Base-by-base conservation (phyloP, 1,139 yeast genomes). In the Blastobotrys petasosporus region DNA sequence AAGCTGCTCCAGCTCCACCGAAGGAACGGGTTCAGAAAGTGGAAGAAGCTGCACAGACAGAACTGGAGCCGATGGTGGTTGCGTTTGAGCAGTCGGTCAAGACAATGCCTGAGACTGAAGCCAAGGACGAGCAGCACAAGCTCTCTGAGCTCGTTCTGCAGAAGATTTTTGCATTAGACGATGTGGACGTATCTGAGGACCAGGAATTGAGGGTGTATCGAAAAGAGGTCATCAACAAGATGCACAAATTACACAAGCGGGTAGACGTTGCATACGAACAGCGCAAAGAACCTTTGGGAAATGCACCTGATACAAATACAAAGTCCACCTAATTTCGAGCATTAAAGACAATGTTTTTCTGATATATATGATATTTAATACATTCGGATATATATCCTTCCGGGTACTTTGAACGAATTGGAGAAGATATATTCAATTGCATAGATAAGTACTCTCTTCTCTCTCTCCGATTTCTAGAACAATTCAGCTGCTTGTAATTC, bases 101-200 rank as follows among this genome's bases (percentile, higher is more conserved):
- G 67, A 68, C 1, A 47, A 50, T 2, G 56, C 54, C 37, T 13
- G 41, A 31, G 10, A 16, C 16, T 6, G 34, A 28, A 3, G 32
- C 36, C 32, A 54, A 60, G 17, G 62, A 57, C 13, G 67, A 63
- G 48, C 68, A 68, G 51, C 61, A 68, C 30, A 51, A 65, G 16
- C 55, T 69, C 17, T 56, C 64, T 9, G 73, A 69, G 54, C 47
- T 63, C 39, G 61, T 69, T 31, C 57, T 69, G 29, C 73, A 68
- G 48, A 63, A 64, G 46, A 62, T 68, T 56, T 63, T 69, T 44
- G 47, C 60, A 39, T 59, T 69, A 31, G 74, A 69, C 52, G 67
- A 65, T 39, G 59, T 69, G 32, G 72, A 69, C 45, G 67, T 64
- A 12, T 51, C 58, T 23, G 68, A 57, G 2, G 62, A 64, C 41